A percentile compares a stretch with the other conserved stretches of the same genome.
Conservation (phyloP, 2,329 filamentous ascomycete genomes). For the Claviceps africana region DNA sequence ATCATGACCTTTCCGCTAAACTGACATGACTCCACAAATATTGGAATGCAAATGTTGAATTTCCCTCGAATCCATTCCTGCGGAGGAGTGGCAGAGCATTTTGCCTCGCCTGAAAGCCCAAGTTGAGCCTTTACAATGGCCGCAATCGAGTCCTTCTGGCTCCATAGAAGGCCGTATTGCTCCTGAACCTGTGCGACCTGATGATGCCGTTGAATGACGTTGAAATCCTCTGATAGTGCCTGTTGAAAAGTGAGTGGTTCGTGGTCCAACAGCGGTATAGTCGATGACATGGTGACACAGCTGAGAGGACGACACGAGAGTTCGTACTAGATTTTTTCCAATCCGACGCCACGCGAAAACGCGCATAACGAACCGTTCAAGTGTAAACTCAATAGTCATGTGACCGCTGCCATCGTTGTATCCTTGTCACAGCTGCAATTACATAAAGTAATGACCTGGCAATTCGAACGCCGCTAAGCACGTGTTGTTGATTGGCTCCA, state of each 20-base stretch:
- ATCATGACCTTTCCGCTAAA: slow-evolving; percentile 14
- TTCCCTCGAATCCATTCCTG: slow-evolving; percentile 18
- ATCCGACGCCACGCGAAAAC: background rate
- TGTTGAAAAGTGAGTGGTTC: background rate
- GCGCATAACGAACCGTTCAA: background rate
- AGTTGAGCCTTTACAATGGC: slow-evolving; percentile 13
- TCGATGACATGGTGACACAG: background rate
- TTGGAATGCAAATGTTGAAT: slow-evolving; percentile 22
- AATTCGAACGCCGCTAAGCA: too few relatives aligned
- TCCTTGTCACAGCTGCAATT: background rate
- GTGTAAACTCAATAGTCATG: background rate
- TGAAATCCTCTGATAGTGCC: background rate
- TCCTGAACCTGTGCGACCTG: background rate
- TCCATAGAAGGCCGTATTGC: slow-evolving; percentile 1
- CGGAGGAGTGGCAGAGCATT: slow-evolving; percentile 12
- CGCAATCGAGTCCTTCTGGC: slow-evolving; percentile 8
- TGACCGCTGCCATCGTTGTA: background rate
- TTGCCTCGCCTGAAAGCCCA: slow-evolving; percentile 10
- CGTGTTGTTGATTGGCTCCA: too few relatives aligned
- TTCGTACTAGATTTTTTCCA: background rate
- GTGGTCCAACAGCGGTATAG: slow-evolving; percentile 1
- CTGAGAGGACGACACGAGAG: background rate
- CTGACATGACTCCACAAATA: slow-evolving; percentile 14
- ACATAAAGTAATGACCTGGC: background rate
- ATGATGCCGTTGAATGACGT: background rate